Conservation (phyloP, 2,329 filamentous ascomycete species). For the Emergomyces orientalis region DNA sequence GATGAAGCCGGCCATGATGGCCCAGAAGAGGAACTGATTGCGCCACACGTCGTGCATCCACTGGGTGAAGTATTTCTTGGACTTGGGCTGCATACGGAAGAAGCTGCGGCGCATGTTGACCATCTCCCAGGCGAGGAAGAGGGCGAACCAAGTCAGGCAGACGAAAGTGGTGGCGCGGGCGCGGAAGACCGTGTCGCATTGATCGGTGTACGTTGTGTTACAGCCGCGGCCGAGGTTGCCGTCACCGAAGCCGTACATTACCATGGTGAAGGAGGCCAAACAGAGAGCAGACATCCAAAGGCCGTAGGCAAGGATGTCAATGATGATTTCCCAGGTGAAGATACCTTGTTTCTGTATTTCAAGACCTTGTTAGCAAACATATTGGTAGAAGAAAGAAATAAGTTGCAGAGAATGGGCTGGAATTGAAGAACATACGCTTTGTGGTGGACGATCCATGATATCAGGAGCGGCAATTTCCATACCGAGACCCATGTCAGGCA, state of each 20-base stretch:
- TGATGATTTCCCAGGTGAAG: slow-evolving; percentile 66
- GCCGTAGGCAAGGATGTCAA: slow-evolving; percentile 74
- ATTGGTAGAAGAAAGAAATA: background rate
- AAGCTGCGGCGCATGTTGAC: slow-evolving; percentile 62
- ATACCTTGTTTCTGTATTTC: slow-evolving; percentile 48
- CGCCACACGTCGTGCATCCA: slow-evolving; percentile 61
- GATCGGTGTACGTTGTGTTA: slow-evolving; percentile 47
- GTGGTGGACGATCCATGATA: slow-evolving; percentile 71
- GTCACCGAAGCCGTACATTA: slow-evolving; percentile 53
- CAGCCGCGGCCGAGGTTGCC: slow-evolving; percentile 52
- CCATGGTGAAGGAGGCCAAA: slow-evolving; percentile 53
- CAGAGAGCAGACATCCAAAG: slow-evolving; percentile 65
- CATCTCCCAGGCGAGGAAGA: slow-evolving; percentile 73
- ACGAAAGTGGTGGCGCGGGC: slow-evolving; percentile 66
- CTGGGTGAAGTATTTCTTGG: slow-evolving; percentile 52
- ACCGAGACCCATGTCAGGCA: slow-evolving; percentile 81
- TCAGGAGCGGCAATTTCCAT: slow-evolving; percentile 66
- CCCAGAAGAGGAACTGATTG: slow-evolving; percentile 63
- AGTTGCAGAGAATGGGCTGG: background rate
- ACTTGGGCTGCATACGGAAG: slow-evolving; percentile 62
- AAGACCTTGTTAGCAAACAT: background rate
- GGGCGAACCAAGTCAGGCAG: slow-evolving; percentile 64
- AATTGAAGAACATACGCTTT: slow-evolving; percentile 37
- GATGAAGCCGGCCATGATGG: slow-evolving; percentile 49
- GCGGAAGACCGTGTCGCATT: slow-evolving; percentile 57